A percentile compares a stretch with the other conserved stretches of the same genome.
Conservation (phyloP, 257 asterid species). For the Verbena officinalis region DNA sequence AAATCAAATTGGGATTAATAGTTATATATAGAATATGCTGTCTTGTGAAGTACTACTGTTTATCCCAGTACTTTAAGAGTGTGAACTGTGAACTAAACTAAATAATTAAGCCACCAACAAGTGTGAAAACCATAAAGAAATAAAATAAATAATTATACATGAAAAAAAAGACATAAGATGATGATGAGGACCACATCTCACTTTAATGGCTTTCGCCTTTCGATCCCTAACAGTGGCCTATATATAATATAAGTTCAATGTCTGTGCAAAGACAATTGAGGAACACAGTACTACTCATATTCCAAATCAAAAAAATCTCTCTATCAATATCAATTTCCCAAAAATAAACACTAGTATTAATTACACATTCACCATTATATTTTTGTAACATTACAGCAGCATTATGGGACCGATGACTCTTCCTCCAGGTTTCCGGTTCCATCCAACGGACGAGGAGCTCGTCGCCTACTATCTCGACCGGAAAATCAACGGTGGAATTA, state of each 20-base stretch:
- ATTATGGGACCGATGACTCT: constrained; percentile 59
- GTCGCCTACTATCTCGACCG: constrained; percentile 68
- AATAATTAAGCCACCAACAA: background rate
- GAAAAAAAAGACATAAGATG: constrained; percentile 47
- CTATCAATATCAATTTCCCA: background rate
- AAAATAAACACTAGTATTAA: too few species aligned
- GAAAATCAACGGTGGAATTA: constrained; percentile 68
- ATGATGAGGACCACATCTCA: constrained; percentile 43
- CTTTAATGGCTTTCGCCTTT: constrained; percentile 51
- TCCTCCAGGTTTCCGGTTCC: constrained; percentile 77
- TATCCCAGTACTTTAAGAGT: background rate
- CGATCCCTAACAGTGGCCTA: constrained; percentile 45
- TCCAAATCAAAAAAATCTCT: background rate
- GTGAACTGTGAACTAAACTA: constrained; percentile 32
- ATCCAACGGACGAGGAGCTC: constrained; percentile 78
- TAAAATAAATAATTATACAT: constrained; percentile 26
- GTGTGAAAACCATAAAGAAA: background rate
- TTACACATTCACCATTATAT: background rate
- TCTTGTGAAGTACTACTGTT: background rate
- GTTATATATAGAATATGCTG: background rate
- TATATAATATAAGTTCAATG: constrained; percentile 33
- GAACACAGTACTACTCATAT: background rate
- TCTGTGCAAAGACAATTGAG: constrained; percentile 24
- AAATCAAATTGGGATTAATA: too few species aligned
- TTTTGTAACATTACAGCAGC: background rate